Base-by-base conservation (phyloP, 75 land plant genomes). In the Sequoiadendron giganteum region DNA sequence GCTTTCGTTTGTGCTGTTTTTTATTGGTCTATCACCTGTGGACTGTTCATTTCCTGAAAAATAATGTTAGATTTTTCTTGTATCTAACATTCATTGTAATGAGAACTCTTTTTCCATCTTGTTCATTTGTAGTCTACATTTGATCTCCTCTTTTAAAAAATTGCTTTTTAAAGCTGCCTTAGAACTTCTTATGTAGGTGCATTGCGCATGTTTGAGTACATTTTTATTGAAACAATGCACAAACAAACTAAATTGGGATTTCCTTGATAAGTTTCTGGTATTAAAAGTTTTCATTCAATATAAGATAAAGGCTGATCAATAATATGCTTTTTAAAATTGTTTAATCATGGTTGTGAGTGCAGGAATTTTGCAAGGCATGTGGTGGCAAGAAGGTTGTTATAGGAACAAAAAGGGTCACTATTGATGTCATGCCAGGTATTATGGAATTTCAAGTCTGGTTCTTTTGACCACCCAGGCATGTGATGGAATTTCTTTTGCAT, bases 291-390 rank as follows among this genome's bases (percentile, higher is more conserved):
- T 81, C 28, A 78, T 39, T 42, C 6, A 2, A 81, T 81, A 36
- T 8, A 81, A 42, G 49, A 42, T 42, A 81, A 21, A 40, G 40
- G 25, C 45, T 36, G 83, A 18, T 39, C 25, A 28, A 43, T 6
- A 81, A 25, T 81, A 11, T 45, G 5, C 9, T 81, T 48, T 43
- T 21, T 25, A 36, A 81, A 25, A 0, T 45, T 43, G 25, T 79
- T 45, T 81, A 18, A 38, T 18, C 21, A 18, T 78, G 34, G 85
- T 30, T 38, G 38, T 89, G 39, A 10, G n/a, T 80, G 85, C 86
- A 97, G 99, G 92, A 86, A 13, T 85, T 89, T 52, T 98, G 99
- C 92, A 93, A 91, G 80, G 86, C 93, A 61, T 98, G 99, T 90
- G 88, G 87, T 28, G 99, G 99, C 16, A 83, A 89, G n/a, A 90